A percentile compares a stretch with the other conserved stretches of the same genome.
These are phyloP conservation scores for Neurospora crassa DNA, from an alignment of 2,329 filamentous ascomycete genomes.

Conservation along the genomic window DNA sequence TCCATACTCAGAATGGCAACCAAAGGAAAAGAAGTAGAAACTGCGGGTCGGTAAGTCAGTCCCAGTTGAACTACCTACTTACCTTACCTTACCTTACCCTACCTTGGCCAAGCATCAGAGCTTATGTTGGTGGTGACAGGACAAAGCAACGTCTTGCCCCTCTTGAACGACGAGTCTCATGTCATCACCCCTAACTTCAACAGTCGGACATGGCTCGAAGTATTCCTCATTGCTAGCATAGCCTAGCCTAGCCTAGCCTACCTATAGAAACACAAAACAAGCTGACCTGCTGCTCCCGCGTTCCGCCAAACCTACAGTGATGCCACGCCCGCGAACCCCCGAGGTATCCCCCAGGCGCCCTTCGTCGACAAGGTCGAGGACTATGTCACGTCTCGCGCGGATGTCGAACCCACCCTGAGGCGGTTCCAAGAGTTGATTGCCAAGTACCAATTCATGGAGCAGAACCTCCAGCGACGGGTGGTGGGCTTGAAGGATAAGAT, in stretches of 20 bases:
- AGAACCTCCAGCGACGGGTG: conserved; percentile 78
- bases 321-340: conserved; percentile 58
- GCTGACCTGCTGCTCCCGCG: neutral
- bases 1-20: conserved; percentile 26
- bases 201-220: neutral
- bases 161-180: neutral
- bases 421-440: conserved; percentile 92
- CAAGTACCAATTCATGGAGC: conserved; percentile 99
- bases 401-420: conserved; percentile 72
- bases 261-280: neutral
- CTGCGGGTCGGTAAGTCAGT: conserved; percentile 22
- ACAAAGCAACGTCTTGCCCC: neutral
- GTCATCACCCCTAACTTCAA: neutral
- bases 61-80: neutral
- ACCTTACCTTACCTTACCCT: neutral
- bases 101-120: neutral
- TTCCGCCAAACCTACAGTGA: conserved; percentile 23
- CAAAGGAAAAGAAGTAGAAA: conserved; percentile 28
- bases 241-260: neutral
- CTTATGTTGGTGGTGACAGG: neutral
- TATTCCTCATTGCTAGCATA: neutral
- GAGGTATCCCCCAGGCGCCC: conserved; percentile 74
- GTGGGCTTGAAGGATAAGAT: conserved; percentile 86
- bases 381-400: conserved; percentile 67
- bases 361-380: conserved; percentile 86